phyloP scores from a whole-genome alignment of 371 early-diverging fungal species.

The Caulochytrium protostelioides region DNA sequence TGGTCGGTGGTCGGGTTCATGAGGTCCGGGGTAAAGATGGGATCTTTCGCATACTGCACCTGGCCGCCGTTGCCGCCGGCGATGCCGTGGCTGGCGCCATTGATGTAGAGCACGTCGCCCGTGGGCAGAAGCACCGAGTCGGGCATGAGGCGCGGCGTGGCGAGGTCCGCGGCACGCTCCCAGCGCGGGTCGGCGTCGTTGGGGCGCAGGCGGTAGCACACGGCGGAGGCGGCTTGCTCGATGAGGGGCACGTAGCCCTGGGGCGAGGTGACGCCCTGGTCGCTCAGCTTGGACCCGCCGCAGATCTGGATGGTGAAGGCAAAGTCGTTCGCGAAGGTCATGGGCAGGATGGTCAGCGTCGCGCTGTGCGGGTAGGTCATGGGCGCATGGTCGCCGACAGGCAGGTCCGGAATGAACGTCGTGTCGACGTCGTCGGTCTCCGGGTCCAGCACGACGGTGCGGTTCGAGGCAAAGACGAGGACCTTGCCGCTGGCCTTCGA shows the following conservation, averaged over 20 bases:
- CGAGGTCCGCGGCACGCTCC: constrained; percentile 10
- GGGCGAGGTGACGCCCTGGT: too few relatives aligned
- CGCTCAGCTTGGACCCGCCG: too few relatives aligned
- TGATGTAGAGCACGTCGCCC: constrained; percentile 10
- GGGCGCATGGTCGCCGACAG: constrained; percentile 2
- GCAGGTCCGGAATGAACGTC: background rate
- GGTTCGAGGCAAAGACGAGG: constrained; percentile 10
- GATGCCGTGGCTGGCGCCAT: constrained; percentile 10
- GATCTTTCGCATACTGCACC: constrained; percentile 6
- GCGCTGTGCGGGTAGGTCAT: constrained; percentile 13
- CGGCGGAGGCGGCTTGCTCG: constrained; percentile 15
- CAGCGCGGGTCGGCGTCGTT: constrained; percentile 1
- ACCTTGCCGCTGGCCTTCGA: too few relatives aligned
- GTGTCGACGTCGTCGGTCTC: too few relatives aligned
- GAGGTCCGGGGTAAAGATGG: constrained; percentile 8
- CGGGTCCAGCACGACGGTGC: constrained; percentile 7
- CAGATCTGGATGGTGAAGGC: too few relatives aligned
- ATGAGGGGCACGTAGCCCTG: background rate
- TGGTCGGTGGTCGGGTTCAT: constrained; percentile 9
- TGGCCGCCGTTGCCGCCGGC: constrained; percentile 16
- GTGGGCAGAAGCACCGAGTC: constrained; percentile 12
- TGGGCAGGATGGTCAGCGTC: too few relatives aligned
- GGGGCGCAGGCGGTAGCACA: constrained; percentile 10
- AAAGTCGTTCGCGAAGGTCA: too few relatives aligned
- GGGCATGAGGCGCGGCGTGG: constrained; percentile 17